Evolutionary conservation across 139 green algal species (phyloP).

Genomic region (Deuterostichococcus epilithicus): DNA sequence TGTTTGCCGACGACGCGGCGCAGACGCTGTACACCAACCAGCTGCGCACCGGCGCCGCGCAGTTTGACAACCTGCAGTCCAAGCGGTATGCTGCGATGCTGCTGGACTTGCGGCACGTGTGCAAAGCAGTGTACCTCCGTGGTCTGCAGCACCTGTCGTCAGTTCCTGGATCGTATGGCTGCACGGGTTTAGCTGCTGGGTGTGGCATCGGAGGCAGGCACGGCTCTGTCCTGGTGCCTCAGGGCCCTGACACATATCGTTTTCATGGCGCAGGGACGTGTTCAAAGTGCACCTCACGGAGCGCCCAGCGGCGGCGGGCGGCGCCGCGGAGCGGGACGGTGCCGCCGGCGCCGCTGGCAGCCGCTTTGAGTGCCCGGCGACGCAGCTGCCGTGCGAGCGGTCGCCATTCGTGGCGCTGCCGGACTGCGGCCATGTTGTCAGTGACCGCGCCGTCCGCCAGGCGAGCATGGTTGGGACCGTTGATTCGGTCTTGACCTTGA

Average conservation of each 20-base stretch:
- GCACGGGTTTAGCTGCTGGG: neutral
- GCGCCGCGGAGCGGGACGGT: neutral
- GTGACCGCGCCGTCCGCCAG: slow-evolving; percentile 19
- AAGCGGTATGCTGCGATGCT: too few relatives aligned
- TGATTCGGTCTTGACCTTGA: neutral
- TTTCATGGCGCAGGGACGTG: neutral
- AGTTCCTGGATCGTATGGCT: too few relatives aligned
- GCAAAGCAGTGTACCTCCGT: too few relatives aligned
- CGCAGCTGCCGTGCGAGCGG: slow-evolving; percentile 17
- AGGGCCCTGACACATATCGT: neutral
- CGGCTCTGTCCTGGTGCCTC: neutral
- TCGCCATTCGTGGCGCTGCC: slow-evolving; percentile 27
- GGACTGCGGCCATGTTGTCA: slow-evolving; percentile 29
- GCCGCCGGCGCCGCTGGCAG: neutral
- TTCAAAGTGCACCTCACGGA: slow-evolving; percentile 13
- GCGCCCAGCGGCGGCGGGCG: neutral
- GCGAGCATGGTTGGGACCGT: neutral
- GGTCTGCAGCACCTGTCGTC: too few relatives aligned
- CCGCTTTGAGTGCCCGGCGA: slow-evolving; percentile 28
- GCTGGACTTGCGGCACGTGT: too few relatives aligned
- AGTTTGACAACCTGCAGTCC: neutral
- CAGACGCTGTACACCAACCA: slow-evolving; percentile 5
- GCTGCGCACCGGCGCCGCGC: neutral
- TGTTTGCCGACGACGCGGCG: slow-evolving; percentile 13
- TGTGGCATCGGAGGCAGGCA: neutral